phyloP scores from a whole-genome alignment of 2,329 filamentous ascomycete species.

The Sporothrix humicola region DNA sequence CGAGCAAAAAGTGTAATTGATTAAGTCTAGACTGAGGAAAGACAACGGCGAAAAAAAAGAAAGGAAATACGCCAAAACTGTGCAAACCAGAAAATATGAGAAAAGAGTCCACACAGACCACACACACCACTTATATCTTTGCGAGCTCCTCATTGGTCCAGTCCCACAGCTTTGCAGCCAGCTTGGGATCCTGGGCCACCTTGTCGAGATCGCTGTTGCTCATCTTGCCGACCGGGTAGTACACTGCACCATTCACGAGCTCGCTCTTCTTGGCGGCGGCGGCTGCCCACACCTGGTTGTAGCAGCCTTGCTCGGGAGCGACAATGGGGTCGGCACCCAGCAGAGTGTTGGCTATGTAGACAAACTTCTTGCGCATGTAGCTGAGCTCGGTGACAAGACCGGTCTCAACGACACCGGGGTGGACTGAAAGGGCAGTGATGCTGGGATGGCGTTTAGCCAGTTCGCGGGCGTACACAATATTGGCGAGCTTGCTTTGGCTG shows the following conservation, averaged over 20 bases:
- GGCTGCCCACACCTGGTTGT: constrained; percentile 52
- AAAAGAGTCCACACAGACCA: neutral
- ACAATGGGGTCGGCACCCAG: constrained; percentile 34
- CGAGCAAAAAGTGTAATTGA: neutral
- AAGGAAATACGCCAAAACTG: neutral
- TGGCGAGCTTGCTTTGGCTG: constrained; percentile 42
- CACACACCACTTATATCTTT: constrained; percentile 25
- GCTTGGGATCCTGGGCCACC: constrained; percentile 41
- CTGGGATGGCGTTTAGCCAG: constrained; percentile 41
- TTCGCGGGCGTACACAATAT: constrained; percentile 42
- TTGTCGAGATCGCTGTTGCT: constrained; percentile 40
- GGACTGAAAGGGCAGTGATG: constrained; percentile 40
- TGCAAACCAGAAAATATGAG: neutral
- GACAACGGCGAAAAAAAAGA: no score
- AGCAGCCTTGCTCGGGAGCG: constrained; percentile 46
- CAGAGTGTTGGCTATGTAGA: constrained; percentile 36
- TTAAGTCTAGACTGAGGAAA: neutral
- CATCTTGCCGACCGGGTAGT: constrained; percentile 45
- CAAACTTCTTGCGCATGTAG: constrained; percentile 34
- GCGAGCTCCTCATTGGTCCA: constrained; percentile 46
- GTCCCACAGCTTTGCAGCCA: constrained; percentile 46
- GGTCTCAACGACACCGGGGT: constrained; percentile 43
- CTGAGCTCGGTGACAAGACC: constrained; percentile 39
- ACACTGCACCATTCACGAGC: constrained; percentile 46
- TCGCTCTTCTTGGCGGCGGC: constrained; percentile 41